Evolutionary conservation across 2,329 filamentous ascomycete genomes (phyloP).

Genomic region (Neofusicoccum cordaticola): DNA sequence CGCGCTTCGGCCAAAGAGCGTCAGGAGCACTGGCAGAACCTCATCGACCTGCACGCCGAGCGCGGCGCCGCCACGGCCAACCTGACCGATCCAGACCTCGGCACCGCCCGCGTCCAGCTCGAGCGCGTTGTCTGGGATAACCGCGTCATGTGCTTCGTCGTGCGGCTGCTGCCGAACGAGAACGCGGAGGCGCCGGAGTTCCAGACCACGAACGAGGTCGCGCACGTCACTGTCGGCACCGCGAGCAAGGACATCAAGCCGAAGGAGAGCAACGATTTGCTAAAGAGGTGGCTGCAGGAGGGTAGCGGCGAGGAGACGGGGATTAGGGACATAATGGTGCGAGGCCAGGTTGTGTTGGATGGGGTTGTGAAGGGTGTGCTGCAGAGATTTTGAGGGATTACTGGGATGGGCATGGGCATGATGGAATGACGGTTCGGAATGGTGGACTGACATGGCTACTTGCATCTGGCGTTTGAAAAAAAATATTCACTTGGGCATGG

Average conservation of each 20-base stretch:
- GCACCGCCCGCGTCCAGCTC: slow-evolving; percentile 61
- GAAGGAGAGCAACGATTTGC: slow-evolving; percentile 85
- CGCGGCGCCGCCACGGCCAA: slow-evolving; percentile 35
- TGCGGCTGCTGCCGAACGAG: slow-evolving; percentile 47
- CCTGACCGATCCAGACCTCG: slow-evolving; percentile 53
- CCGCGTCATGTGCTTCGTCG: slow-evolving; percentile 87
- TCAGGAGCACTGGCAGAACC: slow-evolving; percentile 72
- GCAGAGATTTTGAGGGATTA: slow-evolving; percentile 15
- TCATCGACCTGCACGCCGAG: slow-evolving; percentile 57
- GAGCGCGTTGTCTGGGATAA: slow-evolving; percentile 76
- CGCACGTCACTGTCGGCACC: slow-evolving; percentile 90
- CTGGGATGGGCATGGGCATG: neutral
- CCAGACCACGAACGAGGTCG: slow-evolving; percentile 70
- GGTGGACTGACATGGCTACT: neutral
- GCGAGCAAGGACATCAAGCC: slow-evolving; percentile 73
- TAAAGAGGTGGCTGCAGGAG: slow-evolving; percentile 69
- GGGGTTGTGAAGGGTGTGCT: slow-evolving; percentile 51
- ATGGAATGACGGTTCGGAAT: neutral
- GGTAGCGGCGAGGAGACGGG: slow-evolving; percentile 53
- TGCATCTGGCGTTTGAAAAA: no score
- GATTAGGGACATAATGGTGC: slow-evolving; percentile 54
- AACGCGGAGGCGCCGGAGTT: slow-evolving; percentile 37
- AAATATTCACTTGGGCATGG: no score
- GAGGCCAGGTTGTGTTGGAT: slow-evolving; percentile 54
- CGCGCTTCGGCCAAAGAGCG: slow-evolving; percentile 60